phyloP scores from a whole-genome alignment of 768 basidiomycete genomes.

The Mycena amicta region DNA sequence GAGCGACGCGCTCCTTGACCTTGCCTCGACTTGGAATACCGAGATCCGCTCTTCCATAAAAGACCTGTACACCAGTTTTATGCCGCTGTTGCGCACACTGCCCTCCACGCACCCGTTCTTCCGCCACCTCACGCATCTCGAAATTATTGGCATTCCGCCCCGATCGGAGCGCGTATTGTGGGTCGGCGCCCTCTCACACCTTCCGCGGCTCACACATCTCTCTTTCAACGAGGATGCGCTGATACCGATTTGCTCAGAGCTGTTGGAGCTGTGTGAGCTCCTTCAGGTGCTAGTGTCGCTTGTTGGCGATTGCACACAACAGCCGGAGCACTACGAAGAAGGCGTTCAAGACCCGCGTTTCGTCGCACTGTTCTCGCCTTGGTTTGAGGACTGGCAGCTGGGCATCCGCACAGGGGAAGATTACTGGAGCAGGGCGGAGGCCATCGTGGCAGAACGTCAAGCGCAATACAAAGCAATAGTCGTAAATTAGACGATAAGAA shows the following conservation, averaged over 20 bases:
- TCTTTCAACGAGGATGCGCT: slow-evolving; percentile 1
- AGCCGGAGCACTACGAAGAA: not conserved
- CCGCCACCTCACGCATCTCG: slow-evolving; percentile 20
- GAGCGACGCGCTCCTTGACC: not conserved
- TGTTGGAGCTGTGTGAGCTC: not conserved
- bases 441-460: not conserved
- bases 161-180: not conserved
- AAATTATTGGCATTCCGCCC: slow-evolving; percentile 9
- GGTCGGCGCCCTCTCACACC: not conserved
- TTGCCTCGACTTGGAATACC: not conserved
- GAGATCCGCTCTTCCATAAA: slow-evolving; percentile 7
- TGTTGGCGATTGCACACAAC: not conserved
- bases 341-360: not conserved
- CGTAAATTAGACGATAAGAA: not conserved
- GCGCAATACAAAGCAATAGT: not conserved
- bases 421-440: not conserved
- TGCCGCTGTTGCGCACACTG: not conserved
- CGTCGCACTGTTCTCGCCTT: not conserved
- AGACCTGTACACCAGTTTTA: slow-evolving; percentile 7
- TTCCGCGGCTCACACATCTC: not conserved
- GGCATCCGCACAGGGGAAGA: not conserved
- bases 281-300: not conserved
- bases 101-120: slow-evolving; percentile 15
- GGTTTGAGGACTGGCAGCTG: slow-evolving; percentile 1
- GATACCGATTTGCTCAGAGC: not conserved